A percentile compares a stretch with the other conserved stretches of the same genome.
phyloP scores from a whole-genome alignment of 352 stramenopile species.

The Globisporangium canariense region DNA sequence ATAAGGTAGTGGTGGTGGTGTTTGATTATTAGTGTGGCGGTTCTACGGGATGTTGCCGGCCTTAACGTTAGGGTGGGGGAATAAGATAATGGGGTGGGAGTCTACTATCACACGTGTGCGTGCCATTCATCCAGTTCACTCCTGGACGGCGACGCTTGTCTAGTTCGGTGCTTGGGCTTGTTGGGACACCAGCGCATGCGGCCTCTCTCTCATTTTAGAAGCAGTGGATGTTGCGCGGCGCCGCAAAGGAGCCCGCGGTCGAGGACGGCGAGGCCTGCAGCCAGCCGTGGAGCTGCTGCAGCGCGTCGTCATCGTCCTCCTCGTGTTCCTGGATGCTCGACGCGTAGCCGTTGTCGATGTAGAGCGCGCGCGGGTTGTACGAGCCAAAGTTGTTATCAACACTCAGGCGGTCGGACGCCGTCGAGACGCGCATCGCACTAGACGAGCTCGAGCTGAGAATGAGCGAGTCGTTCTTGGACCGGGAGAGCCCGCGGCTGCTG shows the following conservation, averaged over 20 bases:
- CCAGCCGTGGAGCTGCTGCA: constrained; percentile 60
- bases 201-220: constrained; percentile 12
- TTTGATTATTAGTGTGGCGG: not conserved
- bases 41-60: not conserved
- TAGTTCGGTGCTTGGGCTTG: not conserved
- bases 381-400: constrained; percentile 75
- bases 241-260: constrained; percentile 47
- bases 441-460: constrained; percentile 42
- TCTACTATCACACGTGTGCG: constrained; percentile 7
- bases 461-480: constrained; percentile 46
- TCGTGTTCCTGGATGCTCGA: constrained; percentile 61
- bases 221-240: constrained; percentile 22
- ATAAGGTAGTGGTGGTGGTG: too few species aligned
- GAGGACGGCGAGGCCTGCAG: constrained; percentile 62
- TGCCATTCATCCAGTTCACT: constrained; percentile 6
- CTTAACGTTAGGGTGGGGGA: constrained; percentile 8
- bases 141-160: not conserved
- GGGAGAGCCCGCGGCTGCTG: constrained; percentile 23
- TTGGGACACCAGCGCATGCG: not conserved
- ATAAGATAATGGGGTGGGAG: constrained; percentile 10
- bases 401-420: constrained; percentile 61
- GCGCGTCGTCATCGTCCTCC: constrained; percentile 40
- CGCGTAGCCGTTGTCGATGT: constrained; percentile 46
- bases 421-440: constrained; percentile 41
- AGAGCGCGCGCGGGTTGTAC: constrained; percentile 44